These are phyloP conservation scores for Alternaria consortialis DNA, from an alignment of 2,329 filamentous ascomycete genomes.

Conservation along the genomic window DNA sequence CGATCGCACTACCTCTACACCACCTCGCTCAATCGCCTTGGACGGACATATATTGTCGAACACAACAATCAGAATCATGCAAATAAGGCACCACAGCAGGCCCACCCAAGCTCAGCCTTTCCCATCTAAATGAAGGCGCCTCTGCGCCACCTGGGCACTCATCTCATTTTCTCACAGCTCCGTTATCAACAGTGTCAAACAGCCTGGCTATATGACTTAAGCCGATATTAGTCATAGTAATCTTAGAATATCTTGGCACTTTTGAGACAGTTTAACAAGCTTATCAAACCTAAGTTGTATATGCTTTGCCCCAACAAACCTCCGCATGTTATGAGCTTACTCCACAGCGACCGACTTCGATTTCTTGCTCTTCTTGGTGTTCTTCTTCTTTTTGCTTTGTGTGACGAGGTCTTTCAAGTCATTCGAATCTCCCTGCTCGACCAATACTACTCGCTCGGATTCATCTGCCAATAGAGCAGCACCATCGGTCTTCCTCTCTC, in stretches of 20 bases:
- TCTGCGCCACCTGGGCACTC: neutral
- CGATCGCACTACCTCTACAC: neutral
- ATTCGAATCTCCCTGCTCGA: fast-evolving
- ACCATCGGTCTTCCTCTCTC: neutral
- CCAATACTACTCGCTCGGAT: neutral
- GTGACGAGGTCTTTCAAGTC: neutral
- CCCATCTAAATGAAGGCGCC: neutral
- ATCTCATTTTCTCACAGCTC: too few species aligned
- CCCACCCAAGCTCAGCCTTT: neutral
- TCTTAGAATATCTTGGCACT: neutral
- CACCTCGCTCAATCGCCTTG: too few species aligned
- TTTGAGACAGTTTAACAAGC: neutral
- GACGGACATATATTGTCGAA: too few species aligned
- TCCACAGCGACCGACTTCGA: fast-evolving
- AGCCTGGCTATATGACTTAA: neutral
- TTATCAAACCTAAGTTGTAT: neutral
- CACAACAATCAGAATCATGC: too few species aligned
- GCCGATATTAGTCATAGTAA: neutral
- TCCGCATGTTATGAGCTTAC: neutral
- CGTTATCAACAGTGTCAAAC: neutral
- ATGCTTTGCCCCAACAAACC: neutral
- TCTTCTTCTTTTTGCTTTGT: neutral
- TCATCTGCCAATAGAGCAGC: neutral
- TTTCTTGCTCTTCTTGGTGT: neutral
- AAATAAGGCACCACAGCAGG: too few species aligned